Conservation (phyloP, 2,329 filamentous ascomycete genomes). For the Fusarium coffeatum region DNA sequence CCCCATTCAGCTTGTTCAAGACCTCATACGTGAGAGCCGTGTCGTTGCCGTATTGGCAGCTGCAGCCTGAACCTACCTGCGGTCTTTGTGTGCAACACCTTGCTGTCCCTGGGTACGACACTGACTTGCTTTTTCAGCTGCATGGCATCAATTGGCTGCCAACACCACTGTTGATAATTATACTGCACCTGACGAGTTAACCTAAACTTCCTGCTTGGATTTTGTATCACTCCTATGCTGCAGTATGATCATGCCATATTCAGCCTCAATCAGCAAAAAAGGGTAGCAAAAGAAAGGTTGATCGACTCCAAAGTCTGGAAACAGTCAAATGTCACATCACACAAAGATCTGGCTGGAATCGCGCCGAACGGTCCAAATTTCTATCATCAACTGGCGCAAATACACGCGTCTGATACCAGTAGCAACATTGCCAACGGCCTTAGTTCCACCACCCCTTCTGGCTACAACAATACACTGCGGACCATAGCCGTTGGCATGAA, state of each 20-base stretch:
- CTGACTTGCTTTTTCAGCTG: slow-evolving; percentile 24
- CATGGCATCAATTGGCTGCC: slow-evolving; percentile 20
- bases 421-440: slow-evolving; percentile 35
- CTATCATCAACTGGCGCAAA: slow-evolving; percentile 27
- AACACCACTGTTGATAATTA: slow-evolving; percentile 13
- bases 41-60: slow-evolving; percentile 30
- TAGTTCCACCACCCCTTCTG: slow-evolving; percentile 42
- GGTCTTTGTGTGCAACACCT: slow-evolving; percentile 32
- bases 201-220: slow-evolving; percentile 15
- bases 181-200: slow-evolving; percentile 13
- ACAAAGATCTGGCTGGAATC: slow-evolving; percentile 59
- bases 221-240: slow-evolving; percentile 35
- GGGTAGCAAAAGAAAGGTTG: slow-evolving; percentile 24
- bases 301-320: slow-evolving; percentile 51
- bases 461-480: slow-evolving; percentile 37
- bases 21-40: background rate
- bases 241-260: slow-evolving; percentile 27
- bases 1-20: slow-evolving; percentile 5
- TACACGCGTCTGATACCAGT: slow-evolving; percentile 32
- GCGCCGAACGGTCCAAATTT: slow-evolving; percentile 34
- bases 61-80: slow-evolving; percentile 25
- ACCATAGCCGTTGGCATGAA: slow-evolving; percentile 30
- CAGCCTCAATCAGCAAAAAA: slow-evolving; percentile 24
- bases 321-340: slow-evolving; percentile 61
- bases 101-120: slow-evolving; percentile 30